These are phyloP conservation scores for Yamadazyma oceani DNA, from an alignment of 1,139 yeast genomes.

Conservation along the genomic window DNA sequence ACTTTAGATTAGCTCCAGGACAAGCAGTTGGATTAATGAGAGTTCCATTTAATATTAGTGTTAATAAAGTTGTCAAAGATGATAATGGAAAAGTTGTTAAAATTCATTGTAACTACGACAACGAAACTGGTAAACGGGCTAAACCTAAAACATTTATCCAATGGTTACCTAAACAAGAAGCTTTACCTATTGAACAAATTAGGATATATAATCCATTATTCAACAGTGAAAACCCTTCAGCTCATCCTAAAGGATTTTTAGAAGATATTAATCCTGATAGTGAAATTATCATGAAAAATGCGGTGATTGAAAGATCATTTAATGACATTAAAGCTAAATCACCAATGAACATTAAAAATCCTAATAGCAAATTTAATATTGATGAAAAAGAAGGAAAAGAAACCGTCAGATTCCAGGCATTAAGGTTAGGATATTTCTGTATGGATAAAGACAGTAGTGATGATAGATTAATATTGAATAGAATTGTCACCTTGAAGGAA, in stretches of 20 bases:
- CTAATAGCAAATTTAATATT: constrained; percentile 69
- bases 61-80: constrained; percentile 66
- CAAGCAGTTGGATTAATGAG: constrained; percentile 96
- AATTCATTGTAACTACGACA: constrained; percentile 80
- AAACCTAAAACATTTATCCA: constrained; percentile 95
- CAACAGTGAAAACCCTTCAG: constrained; percentile 86
- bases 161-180: constrained; percentile 82
- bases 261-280: constrained; percentile 80
- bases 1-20: constrained; percentile 89
- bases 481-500: constrained; percentile 90
- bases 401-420: constrained; percentile 95
- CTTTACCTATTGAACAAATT: constrained; percentile 65
- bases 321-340: constrained; percentile 63
- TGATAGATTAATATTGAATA: constrained; percentile 67
- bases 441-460: constrained; percentile 74
- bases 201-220: constrained; percentile 87
- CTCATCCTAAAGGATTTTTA: constrained; percentile 84
- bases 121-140: constrained; percentile 43
- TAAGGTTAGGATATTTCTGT: constrained; percentile 95
- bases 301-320: constrained; percentile 81
- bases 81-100: constrained; percentile 61
- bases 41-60: constrained; percentile 82
- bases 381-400: constrained; percentile 65
- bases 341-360: constrained; percentile 72
- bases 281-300: constrained; percentile 63